These are phyloP conservation scores for Laburnicola sp. DNA, from an alignment of 2,329 filamentous ascomycete genomes.

Conservation along the genomic window DNA sequence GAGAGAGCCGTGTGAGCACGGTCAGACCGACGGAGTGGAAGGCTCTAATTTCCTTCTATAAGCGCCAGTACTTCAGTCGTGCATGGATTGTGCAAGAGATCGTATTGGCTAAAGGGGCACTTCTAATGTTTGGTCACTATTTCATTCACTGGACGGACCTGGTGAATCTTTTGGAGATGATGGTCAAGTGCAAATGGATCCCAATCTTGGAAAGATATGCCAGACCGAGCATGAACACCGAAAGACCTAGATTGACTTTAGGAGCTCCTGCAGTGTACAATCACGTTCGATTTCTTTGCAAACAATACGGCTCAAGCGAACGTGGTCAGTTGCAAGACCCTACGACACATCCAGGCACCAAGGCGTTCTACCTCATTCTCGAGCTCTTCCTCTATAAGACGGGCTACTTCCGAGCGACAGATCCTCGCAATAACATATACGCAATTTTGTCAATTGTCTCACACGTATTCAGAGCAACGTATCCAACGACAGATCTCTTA, in stretches of 20 bases:
- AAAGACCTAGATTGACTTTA: no score
- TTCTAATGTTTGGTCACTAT: background rate
- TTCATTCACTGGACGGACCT: background rate
- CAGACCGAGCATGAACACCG: background rate
- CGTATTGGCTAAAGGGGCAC: background rate
- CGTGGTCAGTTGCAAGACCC: background rate
- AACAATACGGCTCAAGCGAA: no score
- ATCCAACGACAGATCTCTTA: no score
- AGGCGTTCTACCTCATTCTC: background rate
- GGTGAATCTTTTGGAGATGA: background rate
- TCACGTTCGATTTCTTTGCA: no score
- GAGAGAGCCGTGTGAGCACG: no score
- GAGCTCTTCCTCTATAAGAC: background rate
- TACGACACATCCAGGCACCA: background rate
- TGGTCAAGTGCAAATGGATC: no score
- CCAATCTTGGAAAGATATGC: no score
- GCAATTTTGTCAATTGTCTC: background rate
- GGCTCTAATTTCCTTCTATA: background rate
- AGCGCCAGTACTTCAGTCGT: background rate
- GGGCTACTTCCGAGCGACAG: background rate
- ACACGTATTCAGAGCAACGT: no score
- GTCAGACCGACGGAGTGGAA: no score
- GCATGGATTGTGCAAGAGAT: constrained; percentile 11
- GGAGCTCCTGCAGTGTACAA: background rate
- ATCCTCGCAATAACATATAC: constrained; percentile 1